These are phyloP conservation scores for Maudiozyma serrabonitensis DNA, from an alignment of 805 yeast genomes.

Conservation along the genomic window DNA sequence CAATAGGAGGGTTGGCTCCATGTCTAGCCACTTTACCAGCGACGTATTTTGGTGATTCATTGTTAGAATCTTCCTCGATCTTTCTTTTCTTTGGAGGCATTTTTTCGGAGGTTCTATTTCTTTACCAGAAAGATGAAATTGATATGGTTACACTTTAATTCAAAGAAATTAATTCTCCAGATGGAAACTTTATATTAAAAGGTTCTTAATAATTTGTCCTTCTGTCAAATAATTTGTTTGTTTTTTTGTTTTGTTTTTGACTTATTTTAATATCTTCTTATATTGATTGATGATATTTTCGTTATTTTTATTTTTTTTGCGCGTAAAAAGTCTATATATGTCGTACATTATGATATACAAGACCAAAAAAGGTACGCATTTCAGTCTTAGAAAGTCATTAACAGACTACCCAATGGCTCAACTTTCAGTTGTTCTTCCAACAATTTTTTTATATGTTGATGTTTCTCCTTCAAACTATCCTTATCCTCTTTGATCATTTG, in stretches of 20 bases:
- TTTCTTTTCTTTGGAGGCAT: constrained; percentile 21
- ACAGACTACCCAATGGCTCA: constrained; percentile 11
- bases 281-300: too few relatives aligned
- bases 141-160: background rate
- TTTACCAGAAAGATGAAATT: background rate
- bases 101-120: background rate
- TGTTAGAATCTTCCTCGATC: constrained; percentile 5
- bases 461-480: constrained; percentile 6
- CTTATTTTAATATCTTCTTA: too few relatives aligned
- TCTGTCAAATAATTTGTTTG: too few relatives aligned
- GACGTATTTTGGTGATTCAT: constrained; percentile 13
- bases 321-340: background rate
- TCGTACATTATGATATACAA: background rate
- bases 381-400: constrained; percentile 10
- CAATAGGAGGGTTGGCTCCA: constrained; percentile 15
- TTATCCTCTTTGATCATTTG: constrained; percentile 4
- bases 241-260: too few relatives aligned
- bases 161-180: background rate
- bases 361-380: background rate
- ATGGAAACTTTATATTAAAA: too few relatives aligned
- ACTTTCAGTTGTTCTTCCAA: constrained; percentile 13
- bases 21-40: constrained; percentile 29
- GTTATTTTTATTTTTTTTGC: too few relatives aligned
- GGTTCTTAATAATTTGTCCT: too few relatives aligned
- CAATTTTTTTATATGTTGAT: constrained; percentile 8